A percentile compares a stretch with the other conserved stretches of the same genome.
Evolutionary conservation across 2,329 filamentous ascomycete species (phyloP).

Genomic region (Microcyclospora pomicola): DNA sequence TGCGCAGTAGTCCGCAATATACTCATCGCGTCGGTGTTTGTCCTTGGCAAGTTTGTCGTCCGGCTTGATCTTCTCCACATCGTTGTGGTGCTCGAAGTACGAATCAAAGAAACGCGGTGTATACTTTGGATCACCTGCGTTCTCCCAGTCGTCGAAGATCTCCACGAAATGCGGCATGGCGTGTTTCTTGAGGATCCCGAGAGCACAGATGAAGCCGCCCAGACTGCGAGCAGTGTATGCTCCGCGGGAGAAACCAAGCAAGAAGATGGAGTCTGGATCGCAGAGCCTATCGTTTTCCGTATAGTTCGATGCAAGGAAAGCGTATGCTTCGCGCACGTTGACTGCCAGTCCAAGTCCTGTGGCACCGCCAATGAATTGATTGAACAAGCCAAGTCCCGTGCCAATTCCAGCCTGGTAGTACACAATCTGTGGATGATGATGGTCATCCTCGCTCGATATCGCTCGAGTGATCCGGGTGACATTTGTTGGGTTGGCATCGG

Average conservation of each 20-base stretch:
- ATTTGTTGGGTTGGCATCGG: constrained; percentile 21
- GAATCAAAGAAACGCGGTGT: constrained; percentile 18
- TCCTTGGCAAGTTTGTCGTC: constrained; percentile 5
- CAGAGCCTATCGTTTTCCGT: constrained; percentile 15
- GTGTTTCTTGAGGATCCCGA: constrained; percentile 27
- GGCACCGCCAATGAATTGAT: constrained; percentile 21
- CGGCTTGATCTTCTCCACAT: constrained; percentile 7
- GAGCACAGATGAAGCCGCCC: constrained; percentile 31
- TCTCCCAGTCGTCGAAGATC: constrained; percentile 22
- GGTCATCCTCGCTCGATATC: constrained; percentile 20
- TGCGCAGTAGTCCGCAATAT: constrained; percentile 16
- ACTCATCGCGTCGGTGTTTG: constrained; percentile 10
- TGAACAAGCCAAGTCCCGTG: constrained; percentile 21
- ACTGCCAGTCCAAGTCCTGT: constrained; percentile 23
- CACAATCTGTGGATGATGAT: constrained; percentile 24
- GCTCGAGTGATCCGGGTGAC: constrained; percentile 24
- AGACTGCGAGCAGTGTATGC: constrained; percentile 31
- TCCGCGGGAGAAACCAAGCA: constrained; percentile 34
- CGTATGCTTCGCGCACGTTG: constrained; percentile 48
- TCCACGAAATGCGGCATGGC: constrained; percentile 22
- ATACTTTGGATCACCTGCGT: constrained; percentile 16
- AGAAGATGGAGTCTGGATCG: constrained; percentile 29
- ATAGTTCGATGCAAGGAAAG: constrained; percentile 50
- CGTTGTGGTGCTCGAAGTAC: constrained; percentile 11
- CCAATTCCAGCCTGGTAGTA: constrained; percentile 26